Conservation (phyloP, 371 early-diverging fungal species). For the Mucor racemosus region DNA sequence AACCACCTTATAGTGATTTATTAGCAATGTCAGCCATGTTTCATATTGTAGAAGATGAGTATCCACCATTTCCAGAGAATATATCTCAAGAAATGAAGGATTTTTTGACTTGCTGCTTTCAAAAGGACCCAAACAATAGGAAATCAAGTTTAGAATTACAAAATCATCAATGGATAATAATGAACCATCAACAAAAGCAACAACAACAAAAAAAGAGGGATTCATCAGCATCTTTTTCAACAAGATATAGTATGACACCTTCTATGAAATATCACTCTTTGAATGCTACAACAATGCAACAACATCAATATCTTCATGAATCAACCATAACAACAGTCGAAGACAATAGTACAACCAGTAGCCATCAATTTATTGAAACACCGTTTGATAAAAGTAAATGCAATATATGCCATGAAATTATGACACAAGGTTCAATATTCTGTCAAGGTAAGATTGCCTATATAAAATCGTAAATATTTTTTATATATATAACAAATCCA, state of each 20-base stretch:
- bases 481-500: no score
- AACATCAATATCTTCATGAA: neutral
- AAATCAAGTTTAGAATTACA: conserved; percentile 72
- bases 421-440: conserved; percentile 33
- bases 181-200: conserved; percentile 22
- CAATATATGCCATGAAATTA: conserved; percentile 45
- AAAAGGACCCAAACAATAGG: conserved; percentile 75
- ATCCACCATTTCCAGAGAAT: conserved; percentile 84
- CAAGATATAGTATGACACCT: conserved; percentile 1
- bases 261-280: conserved; percentile 14
- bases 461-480: no score
- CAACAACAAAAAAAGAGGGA: neutral
- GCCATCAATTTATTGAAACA: conserved; percentile 46
- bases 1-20: conserved; percentile 85
- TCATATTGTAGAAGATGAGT: conserved; percentile 88
- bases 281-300: conserved; percentile 1
- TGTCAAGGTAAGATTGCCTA: conserved; percentile 38
- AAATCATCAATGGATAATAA: conserved; percentile 73
- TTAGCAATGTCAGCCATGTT: conserved; percentile 88
- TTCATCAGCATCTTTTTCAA: neutral
- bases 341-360: conserved; percentile 19
- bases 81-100: conserved; percentile 77
- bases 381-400: conserved; percentile 52
- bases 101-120: conserved; percentile 82
- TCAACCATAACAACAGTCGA: conserved; percentile 7